phyloP scores from a whole-genome alignment of 768 basidiomycete genomes.

The Mycena filopes region DNA sequence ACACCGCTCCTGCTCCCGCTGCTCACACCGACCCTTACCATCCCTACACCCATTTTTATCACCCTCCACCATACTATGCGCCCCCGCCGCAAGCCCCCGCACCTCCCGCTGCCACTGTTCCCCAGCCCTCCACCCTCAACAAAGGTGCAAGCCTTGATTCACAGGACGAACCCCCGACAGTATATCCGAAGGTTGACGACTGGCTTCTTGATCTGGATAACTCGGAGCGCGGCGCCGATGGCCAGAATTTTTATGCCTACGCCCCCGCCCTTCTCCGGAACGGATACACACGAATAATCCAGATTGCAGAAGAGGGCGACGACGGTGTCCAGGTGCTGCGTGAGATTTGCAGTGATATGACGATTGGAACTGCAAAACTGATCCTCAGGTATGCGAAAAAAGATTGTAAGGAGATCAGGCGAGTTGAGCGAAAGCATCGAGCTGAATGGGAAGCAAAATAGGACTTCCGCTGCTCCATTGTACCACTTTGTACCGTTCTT shows the following conservation, averaged over 20 bases:
- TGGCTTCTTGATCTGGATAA: constrained; percentile 10
- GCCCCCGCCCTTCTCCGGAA: background rate
- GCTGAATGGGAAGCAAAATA: too few relatives aligned
- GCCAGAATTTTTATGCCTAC: background rate
- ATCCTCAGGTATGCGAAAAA: background rate
- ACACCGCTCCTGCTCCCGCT: too few relatives aligned
- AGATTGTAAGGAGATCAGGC: background rate
- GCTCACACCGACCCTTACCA: too few relatives aligned
- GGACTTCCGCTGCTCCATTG: too few relatives aligned
- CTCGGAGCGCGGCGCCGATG: background rate
- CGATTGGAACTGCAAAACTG: background rate
- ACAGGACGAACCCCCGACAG: background rate
- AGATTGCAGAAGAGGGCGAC: background rate
- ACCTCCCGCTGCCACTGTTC: too few relatives aligned
- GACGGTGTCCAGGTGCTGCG: background rate
- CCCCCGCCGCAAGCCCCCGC: too few relatives aligned
- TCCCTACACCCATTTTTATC: too few relatives aligned
- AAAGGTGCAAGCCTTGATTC: background rate
- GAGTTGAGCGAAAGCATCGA: too few relatives aligned
- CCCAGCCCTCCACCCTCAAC: too few relatives aligned
- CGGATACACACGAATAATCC: background rate
- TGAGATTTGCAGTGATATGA: background rate
- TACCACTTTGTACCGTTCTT: too few relatives aligned
- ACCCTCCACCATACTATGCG: too few relatives aligned
- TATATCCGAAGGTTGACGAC: background rate